phyloP scores from a whole-genome alignment of 2,329 filamentous ascomycete species.

The Fusarium praegraminearum region DNA sequence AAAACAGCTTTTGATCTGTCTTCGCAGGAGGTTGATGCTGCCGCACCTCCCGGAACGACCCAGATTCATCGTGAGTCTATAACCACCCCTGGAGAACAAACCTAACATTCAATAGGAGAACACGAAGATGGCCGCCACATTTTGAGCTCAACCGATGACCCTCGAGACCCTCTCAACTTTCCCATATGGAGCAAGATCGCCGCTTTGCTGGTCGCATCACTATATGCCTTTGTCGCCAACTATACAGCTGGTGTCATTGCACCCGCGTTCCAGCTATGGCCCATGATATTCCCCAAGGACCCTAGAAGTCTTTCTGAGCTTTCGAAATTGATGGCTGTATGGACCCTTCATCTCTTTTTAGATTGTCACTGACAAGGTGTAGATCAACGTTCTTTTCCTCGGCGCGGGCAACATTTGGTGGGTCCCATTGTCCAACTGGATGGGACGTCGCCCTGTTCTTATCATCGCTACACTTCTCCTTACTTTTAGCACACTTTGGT shows the following conservation, averaged over 20 bases:
- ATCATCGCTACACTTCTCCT: slow-evolving; percentile 49
- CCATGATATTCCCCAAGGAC: slow-evolving; percentile 47
- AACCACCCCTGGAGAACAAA: accelerated
- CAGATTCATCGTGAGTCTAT: slow-evolving; percentile 20
- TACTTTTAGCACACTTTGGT: slow-evolving; percentile 46
- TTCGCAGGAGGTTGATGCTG: slow-evolving; percentile 17
- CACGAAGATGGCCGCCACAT: not conserved
- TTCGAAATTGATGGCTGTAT: slow-evolving; percentile 50
- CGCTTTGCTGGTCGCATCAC: slow-evolving; percentile 45
- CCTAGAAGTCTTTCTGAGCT: slow-evolving; percentile 44
- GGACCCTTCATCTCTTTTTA: accelerated
- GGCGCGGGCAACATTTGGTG: slow-evolving; percentile 53
- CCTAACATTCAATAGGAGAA: slow-evolving; percentile 1
- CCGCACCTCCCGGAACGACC: slow-evolving; percentile 27
- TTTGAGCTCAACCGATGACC: slow-evolving; percentile 40
- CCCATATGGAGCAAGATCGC: slow-evolving; percentile 50
- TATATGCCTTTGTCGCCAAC: slow-evolving; percentile 53
- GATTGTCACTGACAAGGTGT: not conserved
- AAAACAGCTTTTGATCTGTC: slow-evolving; percentile 27
- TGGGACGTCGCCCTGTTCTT: slow-evolving; percentile 51
- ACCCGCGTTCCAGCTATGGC: slow-evolving; percentile 51
- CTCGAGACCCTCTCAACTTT: slow-evolving; percentile 55
- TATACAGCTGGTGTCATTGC: slow-evolving; percentile 51
- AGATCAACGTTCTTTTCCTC: slow-evolving; percentile 53
- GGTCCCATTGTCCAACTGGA: slow-evolving; percentile 54